Evolutionary conservation across 2,329 filamentous ascomycete species (phyloP).

Genomic region (Podosphaera fusca): DNA sequence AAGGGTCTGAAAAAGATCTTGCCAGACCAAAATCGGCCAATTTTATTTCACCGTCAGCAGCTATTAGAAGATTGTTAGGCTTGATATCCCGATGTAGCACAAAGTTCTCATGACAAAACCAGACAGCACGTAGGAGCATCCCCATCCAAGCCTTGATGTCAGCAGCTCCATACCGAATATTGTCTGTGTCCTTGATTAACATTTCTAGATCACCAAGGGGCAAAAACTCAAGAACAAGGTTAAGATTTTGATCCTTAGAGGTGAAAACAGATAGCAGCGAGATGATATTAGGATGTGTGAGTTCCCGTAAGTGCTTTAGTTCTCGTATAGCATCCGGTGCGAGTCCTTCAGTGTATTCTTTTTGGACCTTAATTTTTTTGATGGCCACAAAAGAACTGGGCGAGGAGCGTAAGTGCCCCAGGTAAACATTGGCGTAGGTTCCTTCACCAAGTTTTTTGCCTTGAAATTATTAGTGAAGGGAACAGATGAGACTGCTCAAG

Average conservation of each 20-base stretch:
- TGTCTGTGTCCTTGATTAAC: conserved; percentile 65
- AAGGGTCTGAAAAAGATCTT: conserved; percentile 69
- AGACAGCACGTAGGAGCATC: conserved; percentile 80
- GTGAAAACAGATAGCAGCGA: conserved; percentile 79
- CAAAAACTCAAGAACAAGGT: conserved; percentile 81
- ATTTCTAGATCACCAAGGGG: conserved; percentile 88
- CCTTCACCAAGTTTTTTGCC: conserved; percentile 85
- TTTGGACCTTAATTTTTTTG: conserved; percentile 77
- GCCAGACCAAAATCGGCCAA: conserved; percentile 95
- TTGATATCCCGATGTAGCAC: conserved; percentile 96
- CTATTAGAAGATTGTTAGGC: conserved; percentile 91
- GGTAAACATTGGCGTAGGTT: conserved; percentile 90
- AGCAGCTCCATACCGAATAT: conserved; percentile 58
- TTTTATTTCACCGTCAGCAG: conserved; percentile 79
- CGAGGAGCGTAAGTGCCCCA: conserved; percentile 55
- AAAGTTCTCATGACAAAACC: conserved; percentile 92
- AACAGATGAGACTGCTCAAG: conserved; percentile 1
- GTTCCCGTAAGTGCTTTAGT: conserved; percentile 84
- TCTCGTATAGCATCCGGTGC: conserved; percentile 88
- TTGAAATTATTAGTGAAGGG: conserved; percentile 15
- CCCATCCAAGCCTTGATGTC: conserved; percentile 98
- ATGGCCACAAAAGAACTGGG: conserved; percentile 62
- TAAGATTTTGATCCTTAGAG: conserved; percentile 89
- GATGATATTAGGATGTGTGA: conserved; percentile 90
- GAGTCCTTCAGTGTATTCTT: conserved; percentile 75